Conservation (phyloP, 306 rosid genomes). For the Lithocarpus polystachyus region DNA sequence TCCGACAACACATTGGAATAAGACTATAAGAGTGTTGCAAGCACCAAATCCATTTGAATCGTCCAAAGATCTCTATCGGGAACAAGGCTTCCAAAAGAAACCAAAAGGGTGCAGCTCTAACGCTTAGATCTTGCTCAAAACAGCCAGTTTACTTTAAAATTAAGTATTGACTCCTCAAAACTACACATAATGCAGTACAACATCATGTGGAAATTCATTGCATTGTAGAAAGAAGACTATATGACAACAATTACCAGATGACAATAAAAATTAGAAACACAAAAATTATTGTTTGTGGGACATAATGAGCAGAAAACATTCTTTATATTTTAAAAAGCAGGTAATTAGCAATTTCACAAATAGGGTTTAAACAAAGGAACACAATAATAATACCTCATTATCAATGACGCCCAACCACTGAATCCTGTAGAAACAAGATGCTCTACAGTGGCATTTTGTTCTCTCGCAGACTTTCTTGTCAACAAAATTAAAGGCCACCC, state of each 20-base stretch:
- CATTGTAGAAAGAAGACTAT: not conserved
- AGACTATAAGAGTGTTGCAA: no score
- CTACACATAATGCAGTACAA: not conserved
- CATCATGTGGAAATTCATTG: not conserved
- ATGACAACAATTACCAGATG: not conserved
- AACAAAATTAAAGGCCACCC: slow-evolving; percentile 75
- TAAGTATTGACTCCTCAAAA: not conserved
- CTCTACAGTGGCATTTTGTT: slow-evolving; percentile 43
- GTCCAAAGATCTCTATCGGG: no score
- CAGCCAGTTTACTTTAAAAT: no score
- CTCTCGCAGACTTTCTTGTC: slow-evolving; percentile 50
- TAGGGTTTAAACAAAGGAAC: slow-evolving; percentile 7
- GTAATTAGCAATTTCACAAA: not conserved
- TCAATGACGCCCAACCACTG: slow-evolving; percentile 56
- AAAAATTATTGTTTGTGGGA: not conserved
- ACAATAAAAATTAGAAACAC: not conserved
- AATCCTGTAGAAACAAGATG: slow-evolving; percentile 58
- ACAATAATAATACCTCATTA: slow-evolving; percentile 62
- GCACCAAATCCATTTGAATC: no score
- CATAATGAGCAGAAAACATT: not conserved
- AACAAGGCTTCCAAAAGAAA: no score
- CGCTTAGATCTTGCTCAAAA: no score
- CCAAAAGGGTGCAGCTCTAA: no score
- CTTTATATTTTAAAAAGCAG: slow-evolving; percentile 1
- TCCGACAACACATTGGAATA: no score